Evolutionary conservation across 371 early-diverging fungal genomes (phyloP).

Genomic region (Mucor ambiguus): DNA sequence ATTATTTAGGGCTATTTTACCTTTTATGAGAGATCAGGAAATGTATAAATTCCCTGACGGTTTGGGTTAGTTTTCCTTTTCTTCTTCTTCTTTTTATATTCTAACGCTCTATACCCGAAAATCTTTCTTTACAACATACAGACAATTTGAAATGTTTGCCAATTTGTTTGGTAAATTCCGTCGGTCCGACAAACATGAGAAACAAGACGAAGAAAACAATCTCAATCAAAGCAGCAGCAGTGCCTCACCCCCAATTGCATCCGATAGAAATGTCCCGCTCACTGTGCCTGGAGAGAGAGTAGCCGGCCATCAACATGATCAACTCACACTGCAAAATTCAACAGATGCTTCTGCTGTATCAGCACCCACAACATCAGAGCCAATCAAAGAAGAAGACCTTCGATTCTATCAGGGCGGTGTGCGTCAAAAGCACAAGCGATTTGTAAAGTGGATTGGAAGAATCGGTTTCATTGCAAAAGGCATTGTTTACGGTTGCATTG

Average conservation of each 20-base stretch:
- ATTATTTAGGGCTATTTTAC: not conserved
- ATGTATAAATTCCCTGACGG: conserved; percentile 1
- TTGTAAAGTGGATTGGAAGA: conserved; percentile 34
- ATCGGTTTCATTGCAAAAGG: conserved; percentile 51
- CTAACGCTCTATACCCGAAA: not conserved
- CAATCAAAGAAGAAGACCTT: conserved; percentile 4
- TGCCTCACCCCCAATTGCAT: not conserved
- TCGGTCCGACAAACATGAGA: not conserved
- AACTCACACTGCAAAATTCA: not conserved
- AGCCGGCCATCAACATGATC: not conserved
- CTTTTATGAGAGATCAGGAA: not conserved
- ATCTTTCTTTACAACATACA: not conserved
- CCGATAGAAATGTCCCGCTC: not conserved
- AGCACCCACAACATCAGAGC: not conserved
- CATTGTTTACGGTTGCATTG: conserved; percentile 51
- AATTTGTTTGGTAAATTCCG: not conserved
- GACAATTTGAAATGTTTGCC: not conserved
- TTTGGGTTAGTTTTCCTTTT: not conserved
- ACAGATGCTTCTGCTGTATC: not conserved
- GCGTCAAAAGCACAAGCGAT: conserved; percentile 2
- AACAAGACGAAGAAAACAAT: conserved; percentile 4
- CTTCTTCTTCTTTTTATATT: not conserved
- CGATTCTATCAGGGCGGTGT: conserved; percentile 35
- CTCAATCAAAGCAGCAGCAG: not conserved
- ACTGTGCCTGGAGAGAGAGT: conserved; percentile 1